Percentiles rank a stretch among this genome's conserved stretches.
These are phyloP conservation scores for Bodo saltans DNA, from an alignment of 78 protist genomes.

Conservation along the genomic window DNA sequence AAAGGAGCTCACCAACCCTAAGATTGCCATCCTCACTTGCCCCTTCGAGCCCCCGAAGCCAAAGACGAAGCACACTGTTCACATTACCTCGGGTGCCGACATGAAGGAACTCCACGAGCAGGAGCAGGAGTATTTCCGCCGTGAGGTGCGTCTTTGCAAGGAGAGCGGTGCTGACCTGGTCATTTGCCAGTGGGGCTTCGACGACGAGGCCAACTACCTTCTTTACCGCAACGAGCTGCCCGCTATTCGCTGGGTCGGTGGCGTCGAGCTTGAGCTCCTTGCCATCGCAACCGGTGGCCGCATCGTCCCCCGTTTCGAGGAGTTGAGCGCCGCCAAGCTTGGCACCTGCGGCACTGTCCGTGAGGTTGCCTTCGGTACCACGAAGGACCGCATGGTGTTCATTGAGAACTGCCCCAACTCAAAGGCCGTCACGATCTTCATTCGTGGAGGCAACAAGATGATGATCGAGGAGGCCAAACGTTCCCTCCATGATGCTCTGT, in stretches of 20 bases:
- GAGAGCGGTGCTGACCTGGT: conserved; percentile 92
- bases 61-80: conserved; percentile 93
- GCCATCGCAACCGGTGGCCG: conserved; percentile 99
- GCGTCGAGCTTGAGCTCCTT: conserved; percentile 96
- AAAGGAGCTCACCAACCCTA: conserved; percentile 82
- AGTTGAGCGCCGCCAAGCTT: conserved; percentile 92
- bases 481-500: conserved; percentile 97
- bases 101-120: conserved; percentile 71
- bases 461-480: conserved; percentile 97
- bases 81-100: conserved; percentile 62
- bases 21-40: conserved; percentile 94
- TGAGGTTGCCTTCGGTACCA: conserved; percentile 95
- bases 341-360: conserved; percentile 87
- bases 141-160: conserved; percentile 71
- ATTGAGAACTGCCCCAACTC: conserved; percentile 96
- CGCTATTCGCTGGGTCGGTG: conserved; percentile 99
- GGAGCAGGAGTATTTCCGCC: conserved; percentile 67
- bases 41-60: conserved; percentile 99
- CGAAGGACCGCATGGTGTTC: conserved; percentile 88
- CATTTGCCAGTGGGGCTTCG: conserved; percentile 99
- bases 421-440: conserved; percentile 95
- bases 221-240: conserved; percentile 92
- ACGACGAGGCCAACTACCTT: conserved; percentile 99
- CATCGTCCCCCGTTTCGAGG: conserved; percentile 98
- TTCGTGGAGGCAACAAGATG: conserved; percentile 99